A percentile compares a stretch with the other conserved stretches of the same genome.
These are phyloP conservation scores for Notholithocarpus densiflorus DNA, from an alignment of 306 rosid genomes.

Conservation along the genomic window DNA sequence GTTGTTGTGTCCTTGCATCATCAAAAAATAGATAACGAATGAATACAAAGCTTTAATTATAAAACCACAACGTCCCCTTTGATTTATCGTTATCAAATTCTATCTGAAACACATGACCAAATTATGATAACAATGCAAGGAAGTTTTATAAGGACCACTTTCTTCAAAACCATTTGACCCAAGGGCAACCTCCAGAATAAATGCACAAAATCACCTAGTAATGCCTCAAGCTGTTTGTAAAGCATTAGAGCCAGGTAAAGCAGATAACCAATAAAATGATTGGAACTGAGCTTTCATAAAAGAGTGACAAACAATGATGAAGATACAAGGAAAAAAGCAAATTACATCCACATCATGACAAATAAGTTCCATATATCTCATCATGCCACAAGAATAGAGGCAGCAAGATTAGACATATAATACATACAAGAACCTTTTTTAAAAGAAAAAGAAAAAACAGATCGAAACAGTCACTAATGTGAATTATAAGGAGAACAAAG, in stretches of 20 bases:
- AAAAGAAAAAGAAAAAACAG: constrained; percentile 15
- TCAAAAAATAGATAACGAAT: not conserved
- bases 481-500: constrained; percentile 37
- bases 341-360: constrained; percentile 8
- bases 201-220: not conserved
- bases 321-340: not conserved
- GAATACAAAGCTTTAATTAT: not conserved
- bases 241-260: not conserved
- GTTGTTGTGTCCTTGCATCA: too few species aligned
- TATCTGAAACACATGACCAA: not conserved
- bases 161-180: not conserved
- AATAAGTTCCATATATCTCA: constrained; percentile 12
- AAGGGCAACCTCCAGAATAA: not conserved
- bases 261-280: constrained; percentile 1
- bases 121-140: not conserved
- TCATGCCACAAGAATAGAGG: constrained; percentile 7
- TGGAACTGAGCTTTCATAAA: not conserved
- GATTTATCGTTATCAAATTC: not conserved
- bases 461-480: constrained; percentile 24
- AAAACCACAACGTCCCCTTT: not conserved
- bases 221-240: not conserved
- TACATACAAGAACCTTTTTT: constrained; percentile 31
- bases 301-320: not conserved
- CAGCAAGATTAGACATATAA: constrained; percentile 20
- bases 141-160: not conserved